phyloP scores from a whole-genome alignment of 1,284 basidiomycete genomes.

The Cystobasidium pallidum region DNA sequence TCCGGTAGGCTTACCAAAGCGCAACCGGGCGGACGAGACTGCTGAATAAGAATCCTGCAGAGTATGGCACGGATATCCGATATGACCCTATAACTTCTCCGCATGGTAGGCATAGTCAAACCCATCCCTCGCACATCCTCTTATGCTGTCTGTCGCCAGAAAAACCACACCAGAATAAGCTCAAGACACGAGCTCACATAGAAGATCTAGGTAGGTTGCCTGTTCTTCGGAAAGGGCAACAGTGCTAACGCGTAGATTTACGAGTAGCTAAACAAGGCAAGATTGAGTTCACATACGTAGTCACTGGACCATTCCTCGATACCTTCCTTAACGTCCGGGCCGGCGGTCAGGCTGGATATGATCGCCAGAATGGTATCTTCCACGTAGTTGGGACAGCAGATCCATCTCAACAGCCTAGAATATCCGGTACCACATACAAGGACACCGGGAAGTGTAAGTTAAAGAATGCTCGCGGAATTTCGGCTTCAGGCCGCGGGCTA shows the following conservation, averaged over 20 bases:
- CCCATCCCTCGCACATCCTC: background rate
- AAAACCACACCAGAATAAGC: constrained; percentile 47
- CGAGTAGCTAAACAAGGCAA: constrained; percentile 38
- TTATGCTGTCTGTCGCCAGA: constrained; percentile 13
- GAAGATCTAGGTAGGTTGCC: constrained; percentile 31
- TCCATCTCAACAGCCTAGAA: constrained; percentile 24
- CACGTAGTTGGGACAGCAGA: constrained; percentile 38
- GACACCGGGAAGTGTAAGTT: constrained; percentile 42
- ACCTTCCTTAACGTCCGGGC: constrained; percentile 42
- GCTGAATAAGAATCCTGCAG: background rate
- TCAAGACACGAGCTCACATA: constrained; percentile 46
- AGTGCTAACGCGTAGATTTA: background rate
- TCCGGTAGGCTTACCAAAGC: constrained; percentile 18
- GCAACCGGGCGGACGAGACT: background rate
- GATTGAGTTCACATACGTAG: constrained; percentile 45
- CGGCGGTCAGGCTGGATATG: constrained; percentile 16
- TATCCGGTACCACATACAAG: constrained; percentile 44
- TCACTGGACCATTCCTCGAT: constrained; percentile 46
- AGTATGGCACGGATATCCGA: constrained; percentile 46
- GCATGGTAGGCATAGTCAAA: constrained; percentile 14
- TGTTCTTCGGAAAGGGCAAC: background rate
- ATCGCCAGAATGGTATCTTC: constrained; percentile 28
- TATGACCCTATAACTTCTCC: constrained; percentile 45
- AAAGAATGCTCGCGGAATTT: background rate
- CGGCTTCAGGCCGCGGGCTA: background rate